phyloP scores from a whole-genome alignment of 345 rosid species.

The Rubroshorea leprosula region DNA sequence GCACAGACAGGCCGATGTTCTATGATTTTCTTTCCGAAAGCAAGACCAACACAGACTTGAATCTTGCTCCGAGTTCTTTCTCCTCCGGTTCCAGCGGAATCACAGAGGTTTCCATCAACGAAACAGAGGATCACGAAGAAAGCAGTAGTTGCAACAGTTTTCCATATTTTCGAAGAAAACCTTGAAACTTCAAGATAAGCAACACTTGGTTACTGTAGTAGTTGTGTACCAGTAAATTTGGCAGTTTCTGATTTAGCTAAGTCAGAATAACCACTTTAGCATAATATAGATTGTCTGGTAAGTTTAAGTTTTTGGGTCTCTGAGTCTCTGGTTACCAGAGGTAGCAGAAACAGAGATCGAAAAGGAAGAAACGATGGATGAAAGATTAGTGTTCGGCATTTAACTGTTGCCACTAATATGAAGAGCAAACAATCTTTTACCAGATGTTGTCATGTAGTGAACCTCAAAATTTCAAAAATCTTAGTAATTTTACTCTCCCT shows the following conservation, averaged over 20 bases:
- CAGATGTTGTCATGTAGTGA: constrained; percentile 15
- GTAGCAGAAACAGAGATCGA: constrained; percentile 22
- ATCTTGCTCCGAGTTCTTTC: constrained; percentile 49
- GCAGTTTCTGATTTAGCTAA: constrained; percentile 23
- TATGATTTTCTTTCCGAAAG: constrained; percentile 72
- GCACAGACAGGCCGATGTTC: constrained; percentile 44
- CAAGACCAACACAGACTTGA: constrained; percentile 41
- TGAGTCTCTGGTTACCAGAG: constrained; percentile 13
- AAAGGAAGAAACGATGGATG: too few relatives aligned
- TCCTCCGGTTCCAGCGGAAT: constrained; percentile 82
- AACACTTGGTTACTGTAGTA: constrained; percentile 4
- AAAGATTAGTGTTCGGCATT: constrained; percentile 16
- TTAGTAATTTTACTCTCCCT: constrained; percentile 1
- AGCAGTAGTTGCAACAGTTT: constrained; percentile 73
- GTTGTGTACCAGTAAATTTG: constrained; percentile 21
- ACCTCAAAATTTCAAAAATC: constrained; percentile 8
- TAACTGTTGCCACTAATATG: constrained; percentile 18
- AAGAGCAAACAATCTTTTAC: constrained; percentile 13
- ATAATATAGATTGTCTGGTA: constrained; percentile 23
- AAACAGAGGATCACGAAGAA: constrained; percentile 57
- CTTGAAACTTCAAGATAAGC: constrained; percentile 22
- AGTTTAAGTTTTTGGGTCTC: constrained; percentile 21
- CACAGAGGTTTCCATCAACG: constrained; percentile 56
- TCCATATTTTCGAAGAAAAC: constrained; percentile 51
- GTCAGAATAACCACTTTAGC: constrained; percentile 28